phyloP scores from a whole-genome alignment of 768 basidiomycete genomes.

The Leccinellum rugosiceps region DNA sequence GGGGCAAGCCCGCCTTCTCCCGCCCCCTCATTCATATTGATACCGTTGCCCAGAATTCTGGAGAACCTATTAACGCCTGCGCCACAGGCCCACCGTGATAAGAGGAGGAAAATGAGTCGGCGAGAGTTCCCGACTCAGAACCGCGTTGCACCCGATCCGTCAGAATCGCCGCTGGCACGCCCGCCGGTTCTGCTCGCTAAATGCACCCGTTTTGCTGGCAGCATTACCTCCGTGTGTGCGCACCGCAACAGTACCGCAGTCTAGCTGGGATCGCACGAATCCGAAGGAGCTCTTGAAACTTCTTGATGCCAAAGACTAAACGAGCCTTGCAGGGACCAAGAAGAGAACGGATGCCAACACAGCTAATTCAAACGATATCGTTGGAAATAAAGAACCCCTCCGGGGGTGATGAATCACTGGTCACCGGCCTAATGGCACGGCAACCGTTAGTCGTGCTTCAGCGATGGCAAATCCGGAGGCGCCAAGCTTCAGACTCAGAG shows the following conservation, averaged over 20 bases:
- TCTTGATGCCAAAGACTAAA: not conserved
- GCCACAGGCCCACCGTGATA: not conserved
- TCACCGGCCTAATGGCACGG: not conserved
- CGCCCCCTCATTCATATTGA: not conserved
- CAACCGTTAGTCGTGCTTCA: not conserved
- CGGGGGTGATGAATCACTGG: not conserved
- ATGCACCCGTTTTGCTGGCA: not conserved
- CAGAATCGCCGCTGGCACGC: not conserved
- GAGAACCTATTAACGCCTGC: not conserved
- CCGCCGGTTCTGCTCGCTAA: not conserved
- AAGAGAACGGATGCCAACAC: not conserved
- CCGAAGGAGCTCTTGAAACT: not conserved
- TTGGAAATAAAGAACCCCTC: not conserved
- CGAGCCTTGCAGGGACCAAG: not conserved
- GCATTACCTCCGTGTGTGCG: not conserved
- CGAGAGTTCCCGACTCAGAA: not conserved
- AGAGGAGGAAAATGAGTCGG: not conserved
- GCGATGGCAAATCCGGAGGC: not conserved
- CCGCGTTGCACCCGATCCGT: constrained; percentile 1
- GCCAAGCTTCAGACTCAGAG: not conserved
- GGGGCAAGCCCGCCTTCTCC: not conserved
- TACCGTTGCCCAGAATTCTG: not conserved
- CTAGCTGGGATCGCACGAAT: constrained; percentile 11
- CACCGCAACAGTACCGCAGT: constrained; percentile 11
- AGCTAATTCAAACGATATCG: not conserved